Conservation (phyloP, 345 rosid species). For the Citrus sp. region DNA sequence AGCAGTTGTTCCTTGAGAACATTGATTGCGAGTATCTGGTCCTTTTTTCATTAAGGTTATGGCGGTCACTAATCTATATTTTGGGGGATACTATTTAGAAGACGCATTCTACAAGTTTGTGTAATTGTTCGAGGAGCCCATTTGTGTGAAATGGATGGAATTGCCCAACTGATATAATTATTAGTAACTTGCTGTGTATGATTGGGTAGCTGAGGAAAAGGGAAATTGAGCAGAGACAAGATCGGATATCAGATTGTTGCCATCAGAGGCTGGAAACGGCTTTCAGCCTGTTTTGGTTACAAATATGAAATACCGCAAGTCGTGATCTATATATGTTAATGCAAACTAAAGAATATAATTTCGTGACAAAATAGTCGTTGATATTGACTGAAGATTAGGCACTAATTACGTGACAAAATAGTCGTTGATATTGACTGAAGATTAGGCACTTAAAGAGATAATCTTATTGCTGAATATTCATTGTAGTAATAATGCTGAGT, state of each 20-base stretch:
- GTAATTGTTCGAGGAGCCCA: background rate
- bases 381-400: background rate
- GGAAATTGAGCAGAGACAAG: background rate
- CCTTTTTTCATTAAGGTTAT: background rate
- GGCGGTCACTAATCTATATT: background rate
- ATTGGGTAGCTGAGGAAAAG: background rate
- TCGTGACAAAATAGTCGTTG: background rate
- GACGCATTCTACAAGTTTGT: background rate
- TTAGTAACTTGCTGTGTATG: background rate
- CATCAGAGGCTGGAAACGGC: background rate
- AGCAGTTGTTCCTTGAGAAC: background rate
- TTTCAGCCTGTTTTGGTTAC: background rate
- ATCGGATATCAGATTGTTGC: background rate
- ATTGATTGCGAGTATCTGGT: background rate
- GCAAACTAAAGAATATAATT: background rate
- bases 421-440: conserved; percentile 1
- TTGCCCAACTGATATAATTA: background rate
- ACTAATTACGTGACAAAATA: background rate
- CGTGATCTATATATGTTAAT: background rate
- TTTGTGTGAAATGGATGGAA: background rate
- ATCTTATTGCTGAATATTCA: background rate
- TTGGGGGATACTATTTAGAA: too few species aligned
- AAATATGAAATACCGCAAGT: background rate
- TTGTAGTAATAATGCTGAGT: background rate
- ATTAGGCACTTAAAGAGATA: background rate